Conservation (phyloP, 2,329 filamentous ascomycete genomes). For the Ceratocystis cubensis region DNA sequence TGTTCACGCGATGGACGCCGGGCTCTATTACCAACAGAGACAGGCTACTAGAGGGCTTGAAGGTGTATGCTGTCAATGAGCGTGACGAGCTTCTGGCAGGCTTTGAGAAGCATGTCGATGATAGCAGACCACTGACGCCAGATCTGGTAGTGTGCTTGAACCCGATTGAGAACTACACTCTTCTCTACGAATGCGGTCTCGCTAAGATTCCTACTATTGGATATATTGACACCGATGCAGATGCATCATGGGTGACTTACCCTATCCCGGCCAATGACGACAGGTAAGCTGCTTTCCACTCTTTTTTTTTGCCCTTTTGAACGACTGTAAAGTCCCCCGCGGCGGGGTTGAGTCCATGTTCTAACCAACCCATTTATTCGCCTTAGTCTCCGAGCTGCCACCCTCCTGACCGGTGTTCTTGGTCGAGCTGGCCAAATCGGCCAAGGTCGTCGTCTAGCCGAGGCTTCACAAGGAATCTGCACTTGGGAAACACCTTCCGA, state of each 20-base stretch:
- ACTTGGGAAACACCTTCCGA: conserved; percentile 45
- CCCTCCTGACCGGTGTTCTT: conserved; percentile 72
- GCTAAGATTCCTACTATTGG: conserved; percentile 89
- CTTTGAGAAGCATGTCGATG: conserved; percentile 52
- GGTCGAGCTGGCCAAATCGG: conserved; percentile 74
- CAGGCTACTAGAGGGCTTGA: conserved; percentile 62
- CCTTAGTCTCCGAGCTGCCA: conserved; percentile 61
- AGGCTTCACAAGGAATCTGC: conserved; percentile 49
- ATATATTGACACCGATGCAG: conserved; percentile 82
- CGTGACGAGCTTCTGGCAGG: conserved; percentile 48
- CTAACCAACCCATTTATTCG: conserved; percentile 21
- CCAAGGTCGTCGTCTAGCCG: conserved; percentile 50
- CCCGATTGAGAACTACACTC: conserved; percentile 77
- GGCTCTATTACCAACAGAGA: conserved; percentile 88
- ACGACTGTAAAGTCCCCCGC: not conserved
- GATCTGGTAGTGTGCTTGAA: conserved; percentile 90
- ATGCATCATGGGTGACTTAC: conserved; percentile 91
- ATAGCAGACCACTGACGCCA: conserved; percentile 58
- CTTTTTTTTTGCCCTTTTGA: not conserved
- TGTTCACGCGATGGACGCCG: conserved; percentile 88
- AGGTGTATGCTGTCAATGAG: conserved; percentile 64
- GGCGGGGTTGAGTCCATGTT: not conserved
- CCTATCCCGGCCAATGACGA: conserved; percentile 95
- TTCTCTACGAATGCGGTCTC: conserved; percentile 81
- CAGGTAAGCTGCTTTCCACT: conserved; percentile 43